Evolutionary conservation across 2,329 filamentous ascomycete species (phyloP).

Genomic region (Knoxdaviesia capensis): DNA sequence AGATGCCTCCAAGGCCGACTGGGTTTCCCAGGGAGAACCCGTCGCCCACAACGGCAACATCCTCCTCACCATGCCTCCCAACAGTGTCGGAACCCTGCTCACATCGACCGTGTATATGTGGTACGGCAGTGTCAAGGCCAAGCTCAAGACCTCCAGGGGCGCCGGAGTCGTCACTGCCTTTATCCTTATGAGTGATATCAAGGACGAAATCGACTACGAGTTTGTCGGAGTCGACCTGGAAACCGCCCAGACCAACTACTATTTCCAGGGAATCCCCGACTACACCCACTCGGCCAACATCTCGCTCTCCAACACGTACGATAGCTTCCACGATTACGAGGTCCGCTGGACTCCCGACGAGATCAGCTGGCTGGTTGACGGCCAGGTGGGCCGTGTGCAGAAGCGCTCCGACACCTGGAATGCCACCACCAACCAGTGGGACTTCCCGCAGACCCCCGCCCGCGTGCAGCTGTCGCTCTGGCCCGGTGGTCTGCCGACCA

Average conservation of each 20-base stretch:
- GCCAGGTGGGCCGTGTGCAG: conserved; percentile 52
- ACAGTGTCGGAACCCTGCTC: conserved; percentile 72
- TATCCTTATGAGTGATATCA: conserved; percentile 84
- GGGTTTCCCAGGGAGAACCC: conserved; percentile 70
- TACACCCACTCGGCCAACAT: conserved; percentile 64
- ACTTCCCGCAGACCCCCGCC: conserved; percentile 78
- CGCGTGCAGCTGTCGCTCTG: conserved; percentile 89
- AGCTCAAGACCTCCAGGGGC: conserved; percentile 66
- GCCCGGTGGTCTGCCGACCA: conserved; percentile 68
- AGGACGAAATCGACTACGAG: conserved; percentile 97
- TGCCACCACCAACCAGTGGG: conserved; percentile 56
- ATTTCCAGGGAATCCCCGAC: conserved; percentile 81
- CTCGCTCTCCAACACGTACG: conserved; percentile 47
- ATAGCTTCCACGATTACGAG: conserved; percentile 73
- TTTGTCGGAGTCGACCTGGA: conserved; percentile 66
- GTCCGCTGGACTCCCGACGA: conserved; percentile 80
- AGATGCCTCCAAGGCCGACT: conserved; percentile 60
- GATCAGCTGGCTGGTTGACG: conserved; percentile 77
- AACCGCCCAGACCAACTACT: conserved; percentile 83
- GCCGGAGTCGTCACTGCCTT: conserved; percentile 90
- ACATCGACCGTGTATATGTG: conserved; percentile 77
- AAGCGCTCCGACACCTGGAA: conserved; percentile 74
- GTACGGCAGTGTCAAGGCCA: conserved; percentile 86
- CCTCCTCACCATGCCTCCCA: conserved; percentile 73
- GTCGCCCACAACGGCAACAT: conserved; percentile 47